These are phyloP conservation scores for Phlyctochytrium planicorne DNA, from an alignment of 192 early-diverging fungal genomes.

Conservation along the genomic window DNA sequence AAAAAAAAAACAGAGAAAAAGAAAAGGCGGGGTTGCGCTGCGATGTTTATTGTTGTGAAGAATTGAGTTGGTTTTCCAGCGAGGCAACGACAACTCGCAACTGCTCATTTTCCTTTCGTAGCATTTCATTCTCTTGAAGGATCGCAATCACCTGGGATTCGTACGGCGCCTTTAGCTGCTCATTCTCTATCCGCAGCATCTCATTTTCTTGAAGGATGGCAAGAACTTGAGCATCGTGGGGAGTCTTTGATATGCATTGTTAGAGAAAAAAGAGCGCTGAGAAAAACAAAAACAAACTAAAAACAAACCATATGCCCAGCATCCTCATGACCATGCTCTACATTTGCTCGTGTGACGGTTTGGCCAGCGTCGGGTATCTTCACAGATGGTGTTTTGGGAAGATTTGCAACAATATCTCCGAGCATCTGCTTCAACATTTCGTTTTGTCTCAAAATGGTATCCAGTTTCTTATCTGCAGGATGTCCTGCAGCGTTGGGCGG, in stretches of 20 bases:
- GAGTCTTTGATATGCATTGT: too few relatives aligned
- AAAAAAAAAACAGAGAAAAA: too few relatives aligned
- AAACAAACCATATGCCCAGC: not conserved
- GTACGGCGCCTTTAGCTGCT: not conserved
- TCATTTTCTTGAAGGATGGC: not conserved
- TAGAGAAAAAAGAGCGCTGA: too few relatives aligned
- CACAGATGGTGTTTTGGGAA: not conserved
- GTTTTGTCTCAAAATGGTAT: constrained; percentile 21
- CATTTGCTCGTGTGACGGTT: not conserved
- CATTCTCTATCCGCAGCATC: not conserved
- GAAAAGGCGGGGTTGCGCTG: too few relatives aligned
- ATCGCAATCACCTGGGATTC: constrained; percentile 4
- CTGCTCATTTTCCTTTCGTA: constrained; percentile 19
- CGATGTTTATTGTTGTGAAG: too few relatives aligned
- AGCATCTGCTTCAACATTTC: constrained; percentile 4
- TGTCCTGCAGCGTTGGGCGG: too few relatives aligned
- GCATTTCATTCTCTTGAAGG: constrained; percentile 16
- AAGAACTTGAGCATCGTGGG: not conserved
- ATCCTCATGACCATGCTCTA: too few relatives aligned
- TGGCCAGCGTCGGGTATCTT: not conserved
- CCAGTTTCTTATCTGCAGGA: constrained; percentile 14
- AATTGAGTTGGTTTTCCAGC: too few relatives aligned
- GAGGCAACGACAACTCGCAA: not conserved
- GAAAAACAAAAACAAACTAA: not conserved
- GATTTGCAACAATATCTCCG: constrained; percentile 9